Evolutionary conservation across 129 eudicot species (phyloP), one percentile per base, ranked within the genome.

Genomic region (Rutidosis leptorrhynchoides): DNA sequence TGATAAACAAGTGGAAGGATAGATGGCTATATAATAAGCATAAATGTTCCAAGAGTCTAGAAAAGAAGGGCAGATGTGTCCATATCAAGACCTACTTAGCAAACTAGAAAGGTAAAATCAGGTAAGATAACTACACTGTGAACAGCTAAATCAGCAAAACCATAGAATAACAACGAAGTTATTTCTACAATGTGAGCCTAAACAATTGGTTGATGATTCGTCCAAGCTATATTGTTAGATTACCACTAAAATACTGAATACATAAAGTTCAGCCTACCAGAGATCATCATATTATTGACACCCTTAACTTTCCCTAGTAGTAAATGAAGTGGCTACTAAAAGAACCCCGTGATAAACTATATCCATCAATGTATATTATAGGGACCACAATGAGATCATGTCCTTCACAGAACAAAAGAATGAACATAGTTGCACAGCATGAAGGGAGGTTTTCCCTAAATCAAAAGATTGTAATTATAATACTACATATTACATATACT

Each of bases 91-190:
- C 54, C 68, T 59, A 25, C 14, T 72, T 33, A 62, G 22, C 53
- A 51, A 63, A 46, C 35, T 72, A 32, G 16, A 15, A 57, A 35
- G 64, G 58, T 72, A 62, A 23, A 62, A 62, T 48, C 76, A 61
- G 29, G 58, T 65, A 60, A 51, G 23, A 52, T 53, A 67, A 23
- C 72, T 21, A 67, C 15, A 46, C 59, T 33, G 15, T 49, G 7
- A 35, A 71, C 8, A 30, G 48, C 25, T 48, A 61, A 51, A 71
- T 48, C 52, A 61, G 12, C 46, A 40, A 72, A n/a, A 53, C 56
- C 56, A 73, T 35, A 73, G 7, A 73, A 28, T 54, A 59, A 21
- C 19, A 49, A 16, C 10, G 28, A 22, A 71, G 62, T 32, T 52
- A 49, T 62, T 17, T 62, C 40, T 62, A 62, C 61, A 72, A 32